Evolutionary conservation across 2,329 filamentous ascomycete genomes (phyloP).

Genomic region (Aureobasidium uvarum): DNA sequence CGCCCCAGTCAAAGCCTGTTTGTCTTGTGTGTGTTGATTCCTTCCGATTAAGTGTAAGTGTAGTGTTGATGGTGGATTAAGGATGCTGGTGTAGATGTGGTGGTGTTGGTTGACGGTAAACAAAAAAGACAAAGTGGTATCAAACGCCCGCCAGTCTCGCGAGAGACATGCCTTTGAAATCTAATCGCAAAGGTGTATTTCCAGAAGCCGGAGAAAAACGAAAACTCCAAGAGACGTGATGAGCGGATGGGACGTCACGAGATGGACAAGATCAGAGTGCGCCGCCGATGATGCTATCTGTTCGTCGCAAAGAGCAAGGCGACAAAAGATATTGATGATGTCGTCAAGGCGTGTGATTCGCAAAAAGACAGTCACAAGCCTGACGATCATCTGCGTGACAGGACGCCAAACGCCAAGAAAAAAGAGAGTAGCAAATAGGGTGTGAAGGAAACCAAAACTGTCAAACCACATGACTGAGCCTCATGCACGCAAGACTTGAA

Average conservation of each 20-base stretch:
- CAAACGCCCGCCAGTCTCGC: constrained; percentile 23
- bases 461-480: constrained; percentile 9
- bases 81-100: neutral
- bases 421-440: constrained; percentile 3
- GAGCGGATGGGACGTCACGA: neutral
- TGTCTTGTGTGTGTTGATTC: constrained; percentile 12
- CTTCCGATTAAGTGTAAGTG: constrained; percentile 6
- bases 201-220: neutral
- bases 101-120: neutral
- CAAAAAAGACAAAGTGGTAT: constrained; percentile 13
- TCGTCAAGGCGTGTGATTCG: constrained; percentile 6
- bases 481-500: constrained; percentile 23
- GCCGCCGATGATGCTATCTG: constrained; percentile 4
- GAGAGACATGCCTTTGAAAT: constrained; percentile 20
- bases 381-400: constrained; percentile 24
- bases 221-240: constrained; percentile 3
- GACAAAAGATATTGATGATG: neutral
- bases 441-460: constrained; percentile 4
- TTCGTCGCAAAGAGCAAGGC: neutral
- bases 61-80: constrained; percentile 8
- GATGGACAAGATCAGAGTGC: neutral
- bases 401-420: constrained; percentile 21
- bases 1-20: constrained; percentile 8
- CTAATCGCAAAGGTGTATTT: constrained; percentile 18
- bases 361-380: constrained; percentile 16